These are phyloP conservation scores for Pseudogymnoascus sp. DNA, from an alignment of 2,329 filamentous ascomycete species.

Conservation along the genomic window DNA sequence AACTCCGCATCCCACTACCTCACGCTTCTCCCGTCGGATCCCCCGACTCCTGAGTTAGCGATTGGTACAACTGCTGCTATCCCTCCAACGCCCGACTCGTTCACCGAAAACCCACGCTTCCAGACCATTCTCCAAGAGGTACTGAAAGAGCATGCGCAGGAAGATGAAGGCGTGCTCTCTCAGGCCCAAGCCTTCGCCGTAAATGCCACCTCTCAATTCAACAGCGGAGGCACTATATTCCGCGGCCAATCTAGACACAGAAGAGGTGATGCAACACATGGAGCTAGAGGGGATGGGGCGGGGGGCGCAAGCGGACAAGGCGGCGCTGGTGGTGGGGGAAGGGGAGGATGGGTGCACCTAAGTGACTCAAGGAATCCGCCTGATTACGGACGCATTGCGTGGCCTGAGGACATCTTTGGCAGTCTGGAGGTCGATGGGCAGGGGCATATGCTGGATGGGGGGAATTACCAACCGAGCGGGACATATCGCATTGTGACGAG, in stretches of 20 bases:
- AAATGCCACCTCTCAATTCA: constrained; percentile 46
- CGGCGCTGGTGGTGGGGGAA: constrained; percentile 52
- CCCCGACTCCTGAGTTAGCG: constrained; percentile 46
- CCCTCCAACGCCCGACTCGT: constrained; percentile 55
- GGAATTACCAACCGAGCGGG: constrained; percentile 51
- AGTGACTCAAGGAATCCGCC: constrained; percentile 58
- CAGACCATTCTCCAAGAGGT: constrained; percentile 52
- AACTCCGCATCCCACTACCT: constrained; percentile 43
- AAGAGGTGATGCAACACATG: constrained; percentile 32
- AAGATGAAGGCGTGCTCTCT: constrained; percentile 47
- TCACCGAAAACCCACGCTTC: constrained; percentile 53
- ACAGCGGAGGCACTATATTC: constrained; percentile 46
- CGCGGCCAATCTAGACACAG: constrained; percentile 26
- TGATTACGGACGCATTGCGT: constrained; percentile 61
- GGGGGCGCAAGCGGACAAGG: constrained; percentile 52
- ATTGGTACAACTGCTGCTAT: constrained; percentile 52
- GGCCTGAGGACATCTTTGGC: constrained; percentile 63
- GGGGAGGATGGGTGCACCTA: constrained; percentile 58
- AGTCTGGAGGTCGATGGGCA: constrained; percentile 56
- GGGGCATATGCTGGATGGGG: constrained; percentile 46
- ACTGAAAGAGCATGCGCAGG: constrained; percentile 45
- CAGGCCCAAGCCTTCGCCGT: constrained; percentile 56
- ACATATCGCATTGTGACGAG: constrained; percentile 59
- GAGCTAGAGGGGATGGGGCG: constrained; percentile 40
- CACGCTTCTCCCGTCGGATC: constrained; percentile 50